Evolutionary conservation across 805 yeast genomes (phyloP).

Genomic region (Kodamaea kakaduensis): DNA sequence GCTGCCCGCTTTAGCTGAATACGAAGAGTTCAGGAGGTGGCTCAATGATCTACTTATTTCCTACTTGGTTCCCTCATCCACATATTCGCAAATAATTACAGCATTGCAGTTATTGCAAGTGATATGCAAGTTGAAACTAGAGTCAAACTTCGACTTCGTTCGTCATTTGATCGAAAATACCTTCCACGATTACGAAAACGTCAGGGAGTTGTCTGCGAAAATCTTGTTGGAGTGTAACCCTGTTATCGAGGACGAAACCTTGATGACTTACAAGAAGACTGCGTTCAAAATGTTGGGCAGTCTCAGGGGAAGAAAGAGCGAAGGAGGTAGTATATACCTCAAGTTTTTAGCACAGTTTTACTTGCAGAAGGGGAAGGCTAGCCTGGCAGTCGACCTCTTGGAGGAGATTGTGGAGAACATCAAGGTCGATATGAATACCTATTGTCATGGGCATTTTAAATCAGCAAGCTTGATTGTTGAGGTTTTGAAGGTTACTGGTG

Average conservation of each 20-base stretch:
- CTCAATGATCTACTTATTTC: constrained; percentile 58
- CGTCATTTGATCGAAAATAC: constrained; percentile 57
- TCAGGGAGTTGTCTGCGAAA: constrained; percentile 47
- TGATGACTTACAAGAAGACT: neutral
- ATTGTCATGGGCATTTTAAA: constrained; percentile 66
- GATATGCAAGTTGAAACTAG: constrained; percentile 1
- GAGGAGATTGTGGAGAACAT: constrained; percentile 4
- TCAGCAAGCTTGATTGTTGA: constrained; percentile 7
- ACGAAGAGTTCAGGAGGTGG: constrained; percentile 33
- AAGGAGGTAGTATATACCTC: constrained; percentile 71
- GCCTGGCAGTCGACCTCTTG: constrained; percentile 8
- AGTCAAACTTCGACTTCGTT: constrained; percentile 16
- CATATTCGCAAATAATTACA: constrained; percentile 35
- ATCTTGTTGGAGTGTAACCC: constrained; percentile 25
- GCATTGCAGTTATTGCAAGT: constrained; percentile 15
- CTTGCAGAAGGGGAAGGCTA: neutral
- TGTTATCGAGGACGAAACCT: neutral
- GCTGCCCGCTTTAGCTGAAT: constrained; percentile 3
- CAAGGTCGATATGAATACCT: neutral
- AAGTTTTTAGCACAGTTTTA: constrained; percentile 40
- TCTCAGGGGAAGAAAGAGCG: constrained; percentile 60
- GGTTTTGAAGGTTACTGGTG: neutral
- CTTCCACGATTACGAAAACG: constrained; percentile 72
- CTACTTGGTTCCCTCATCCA: constrained; percentile 47
- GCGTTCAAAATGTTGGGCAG: constrained; percentile 25